Evolutionary conservation across 2,329 filamentous ascomycete species (phyloP).

Genomic region (Coniochaeta sp.): DNA sequence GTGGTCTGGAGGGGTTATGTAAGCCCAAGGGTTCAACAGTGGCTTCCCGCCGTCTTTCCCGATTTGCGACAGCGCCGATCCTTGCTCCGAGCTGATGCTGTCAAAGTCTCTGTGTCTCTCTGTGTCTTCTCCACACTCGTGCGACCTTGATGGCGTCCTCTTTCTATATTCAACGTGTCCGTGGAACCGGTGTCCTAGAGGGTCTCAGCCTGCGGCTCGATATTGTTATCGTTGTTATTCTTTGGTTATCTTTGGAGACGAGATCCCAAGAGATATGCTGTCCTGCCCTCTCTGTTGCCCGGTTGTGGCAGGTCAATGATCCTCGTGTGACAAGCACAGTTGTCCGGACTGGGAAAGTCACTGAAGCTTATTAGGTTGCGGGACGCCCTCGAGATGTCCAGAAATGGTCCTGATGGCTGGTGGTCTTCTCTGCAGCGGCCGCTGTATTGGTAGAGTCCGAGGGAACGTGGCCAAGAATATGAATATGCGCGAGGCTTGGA

Average conservation of each 20-base stretch:
- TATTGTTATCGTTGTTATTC: background rate
- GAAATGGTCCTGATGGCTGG: background rate
- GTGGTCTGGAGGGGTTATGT: background rate
- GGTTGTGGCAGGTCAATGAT: background rate
- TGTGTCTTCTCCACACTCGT: background rate
- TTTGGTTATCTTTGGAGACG: background rate
- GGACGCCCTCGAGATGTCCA: no score
- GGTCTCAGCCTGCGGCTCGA: background rate
- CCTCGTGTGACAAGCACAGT: background rate
- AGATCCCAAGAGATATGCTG: background rate
- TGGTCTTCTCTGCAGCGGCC: background rate
- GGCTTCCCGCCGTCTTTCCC: background rate
- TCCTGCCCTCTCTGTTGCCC: background rate
- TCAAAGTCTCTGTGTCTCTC: conserved; percentile 1
- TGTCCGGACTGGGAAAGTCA: background rate
- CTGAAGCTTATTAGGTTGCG: background rate
- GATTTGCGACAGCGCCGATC: conserved; percentile 11
- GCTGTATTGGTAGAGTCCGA: background rate
- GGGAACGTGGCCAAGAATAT: background rate
- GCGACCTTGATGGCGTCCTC: background rate
- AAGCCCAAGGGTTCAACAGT: background rate
- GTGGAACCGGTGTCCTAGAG: background rate
- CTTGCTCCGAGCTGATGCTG: conserved; percentile 1
- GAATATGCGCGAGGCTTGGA: background rate
- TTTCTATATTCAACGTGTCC: background rate